Evolutionary conservation across 306 rosid species (phyloP).

Genomic region (Cucumis sativus): DNA sequence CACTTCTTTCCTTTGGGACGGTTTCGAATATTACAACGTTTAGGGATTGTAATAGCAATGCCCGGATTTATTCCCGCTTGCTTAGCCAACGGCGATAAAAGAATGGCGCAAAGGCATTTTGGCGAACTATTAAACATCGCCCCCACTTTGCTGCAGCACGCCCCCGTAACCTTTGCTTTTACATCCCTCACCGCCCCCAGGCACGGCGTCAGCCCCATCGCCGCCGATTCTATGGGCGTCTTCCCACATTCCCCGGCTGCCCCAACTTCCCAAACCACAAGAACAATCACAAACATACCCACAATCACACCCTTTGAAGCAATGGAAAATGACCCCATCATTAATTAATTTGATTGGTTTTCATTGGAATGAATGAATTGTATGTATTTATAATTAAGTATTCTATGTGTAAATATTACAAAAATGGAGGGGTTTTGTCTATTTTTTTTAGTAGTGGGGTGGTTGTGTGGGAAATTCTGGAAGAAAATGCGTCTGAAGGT

Average conservation of each 20-base stretch:
- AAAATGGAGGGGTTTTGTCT: too few relatives aligned
- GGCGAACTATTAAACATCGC: slow-evolving; percentile 52
- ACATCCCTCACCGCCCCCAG: slow-evolving; percentile 38
- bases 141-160: slow-evolving; percentile 55
- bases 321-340: neutral
- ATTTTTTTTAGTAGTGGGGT: slow-evolving; percentile 24
- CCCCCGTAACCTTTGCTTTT: slow-evolving; percentile 42
- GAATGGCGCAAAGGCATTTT: slow-evolving; percentile 66
- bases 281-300: slow-evolving; percentile 6
- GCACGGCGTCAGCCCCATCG: slow-evolving; percentile 67
- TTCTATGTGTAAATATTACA: neutral
- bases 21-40: slow-evolving; percentile 77
- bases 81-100: slow-evolving; percentile 72
- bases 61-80: slow-evolving; percentile 62
- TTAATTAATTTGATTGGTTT: neutral
- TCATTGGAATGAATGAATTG: too few relatives aligned
- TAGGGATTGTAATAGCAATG: slow-evolving; percentile 65
- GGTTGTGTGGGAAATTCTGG: slow-evolving; percentile 24
- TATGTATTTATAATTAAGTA: neutral
- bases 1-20: slow-evolving; percentile 78
- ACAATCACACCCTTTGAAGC: slow-evolving; percentile 9
- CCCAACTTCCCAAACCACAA: slow-evolving; percentile 16
- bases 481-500: neutral
- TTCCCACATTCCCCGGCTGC: slow-evolving; percentile 75
- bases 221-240: slow-evolving; percentile 70